Base-by-base conservation (phyloP, 2,329 filamentous ascomycete genomes). In the Pezicula neosporulosa region DNA sequence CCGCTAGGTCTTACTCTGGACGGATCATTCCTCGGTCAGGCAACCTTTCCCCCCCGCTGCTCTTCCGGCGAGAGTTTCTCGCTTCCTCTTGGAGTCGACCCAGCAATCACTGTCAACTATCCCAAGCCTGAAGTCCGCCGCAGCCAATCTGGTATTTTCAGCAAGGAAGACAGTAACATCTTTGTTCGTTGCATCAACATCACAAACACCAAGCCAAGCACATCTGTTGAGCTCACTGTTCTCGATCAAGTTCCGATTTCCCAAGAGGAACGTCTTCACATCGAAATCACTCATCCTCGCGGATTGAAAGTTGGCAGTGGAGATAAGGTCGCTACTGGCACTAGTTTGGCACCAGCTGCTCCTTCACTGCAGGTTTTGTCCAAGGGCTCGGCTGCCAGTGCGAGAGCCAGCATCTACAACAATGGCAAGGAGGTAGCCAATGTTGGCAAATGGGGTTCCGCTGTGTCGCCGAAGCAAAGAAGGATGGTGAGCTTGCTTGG, bases 231-330 rank as follows among this genome's bases (percentile, higher is more conserved):
- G 1, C 38, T 86, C 2, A 67, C 77, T 1, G 76, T 85, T 24
- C 62, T 81, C 3, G 83, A 86, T 55, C 82, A 86, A 65, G 70
- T 85, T 2, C 83, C 82, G 3, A 70, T 85, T n/a, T 81, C 76
- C 19, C 76, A 85, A 63, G 81, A 85, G 49, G 81, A 84, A 62
- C 70, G 74, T 38, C 67, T 86, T 6, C 70, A 71, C 4, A 73
- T 86, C 8, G 74, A 77, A 1, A 61, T 85, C 30, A 56, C 74
- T 15, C 63, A 67, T 16, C 82, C 83, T 1, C 66, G 66, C 3
- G 80, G 78, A 0, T 56, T 86, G 39, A 60, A 60, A 1, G 55
- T 65, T 3, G 72, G 69, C 1, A 21, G 21, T 21, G 74, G 74
- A 1, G 59, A 69, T 1, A 52, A 60, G 2, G 68, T 78, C 3